Conservation (phyloP, 2,329 filamentous ascomycete species). For the Albifimbria verrucaria region DNA sequence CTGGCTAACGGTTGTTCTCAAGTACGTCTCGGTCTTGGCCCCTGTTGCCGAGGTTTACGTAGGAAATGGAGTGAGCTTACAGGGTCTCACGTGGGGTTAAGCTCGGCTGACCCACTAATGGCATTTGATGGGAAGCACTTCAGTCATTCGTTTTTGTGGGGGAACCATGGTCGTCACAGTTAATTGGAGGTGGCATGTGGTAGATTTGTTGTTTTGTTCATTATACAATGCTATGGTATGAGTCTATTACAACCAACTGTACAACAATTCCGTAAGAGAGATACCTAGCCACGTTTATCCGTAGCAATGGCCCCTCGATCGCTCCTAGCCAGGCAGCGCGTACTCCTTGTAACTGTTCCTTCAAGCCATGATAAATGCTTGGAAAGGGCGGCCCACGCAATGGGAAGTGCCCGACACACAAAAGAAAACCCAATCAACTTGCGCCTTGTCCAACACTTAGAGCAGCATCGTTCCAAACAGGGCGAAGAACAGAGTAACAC, state of each 20-base stretch:
- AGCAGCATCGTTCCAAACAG: slow-evolving; percentile 37
- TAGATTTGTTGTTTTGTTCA: too few species aligned
- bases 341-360: too few species aligned
- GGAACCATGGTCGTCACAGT: too few species aligned
- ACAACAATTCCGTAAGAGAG: too few species aligned
- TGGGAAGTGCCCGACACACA: background rate
- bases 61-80: background rate
- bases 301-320: too few species aligned
- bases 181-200: too few species aligned
- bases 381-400: too few species aligned
- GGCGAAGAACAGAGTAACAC: slow-evolving; percentile 31
- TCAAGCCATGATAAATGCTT: too few species aligned
- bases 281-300: too few species aligned
- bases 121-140: too few species aligned
- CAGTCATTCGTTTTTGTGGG: too few species aligned
- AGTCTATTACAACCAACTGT: background rate
- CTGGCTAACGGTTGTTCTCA: background rate
- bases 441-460: slow-evolving; percentile 21
- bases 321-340: too few species aligned
- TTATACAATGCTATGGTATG: background rate
- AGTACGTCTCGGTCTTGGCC: background rate
- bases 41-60: background rate
- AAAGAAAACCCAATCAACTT: background rate
- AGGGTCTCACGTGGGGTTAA: background rate
- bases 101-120: background rate